Percentiles rank a stretch among this genome's conserved stretches.
Evolutionary conservation across 495 filamentous ascomycete genomes (phyloP).

Genomic region (Xylaria palmicola): DNA sequence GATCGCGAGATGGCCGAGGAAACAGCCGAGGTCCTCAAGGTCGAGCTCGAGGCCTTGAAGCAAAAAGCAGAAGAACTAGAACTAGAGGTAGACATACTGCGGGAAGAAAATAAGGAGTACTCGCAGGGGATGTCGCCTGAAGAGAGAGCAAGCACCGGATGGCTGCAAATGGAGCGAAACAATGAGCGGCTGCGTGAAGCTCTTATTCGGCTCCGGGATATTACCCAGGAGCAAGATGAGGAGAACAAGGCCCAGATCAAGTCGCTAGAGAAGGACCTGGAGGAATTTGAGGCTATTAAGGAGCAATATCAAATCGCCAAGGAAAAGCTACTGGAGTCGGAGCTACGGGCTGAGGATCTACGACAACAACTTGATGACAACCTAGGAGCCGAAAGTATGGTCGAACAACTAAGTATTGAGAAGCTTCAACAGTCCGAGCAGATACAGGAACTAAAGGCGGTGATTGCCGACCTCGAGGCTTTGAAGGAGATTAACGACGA

Average conservation of each 20-base stretch:
- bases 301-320: conserved; percentile 68
- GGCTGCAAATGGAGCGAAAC: conserved; percentile 85
- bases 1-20: conserved; percentile 98
- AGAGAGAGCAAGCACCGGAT: conserved; percentile 80
- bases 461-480: conserved; percentile 80
- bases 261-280: conserved; percentile 72
- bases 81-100: conserved; percentile 81
- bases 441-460: conserved; percentile 74
- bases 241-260: conserved; percentile 76
- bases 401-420: conserved; percentile 84
- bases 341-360: conserved; percentile 80
- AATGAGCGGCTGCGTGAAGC: conserved; percentile 89
- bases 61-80: conserved; percentile 77
- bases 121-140: conserved; percentile 83
- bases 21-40: conserved; percentile 73
- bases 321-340: conserved; percentile 67
- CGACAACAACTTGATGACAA: conserved; percentile 89
- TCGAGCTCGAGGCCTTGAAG: conserved; percentile 77
- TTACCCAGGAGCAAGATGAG: conserved; percentile 81
- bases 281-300: conserved; percentile 69
- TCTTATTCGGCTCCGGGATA: conserved; percentile 76
- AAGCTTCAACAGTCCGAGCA: conserved; percentile 79
- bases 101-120: conserved; percentile 82
- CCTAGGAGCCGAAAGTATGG: conserved; percentile 83
- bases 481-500: conserved; percentile 93